Evolutionary conservation across 371 early-diverging fungal species (phyloP), one percentile per base, ranked within the genome.

Genomic region (Circinella minor): DNA sequence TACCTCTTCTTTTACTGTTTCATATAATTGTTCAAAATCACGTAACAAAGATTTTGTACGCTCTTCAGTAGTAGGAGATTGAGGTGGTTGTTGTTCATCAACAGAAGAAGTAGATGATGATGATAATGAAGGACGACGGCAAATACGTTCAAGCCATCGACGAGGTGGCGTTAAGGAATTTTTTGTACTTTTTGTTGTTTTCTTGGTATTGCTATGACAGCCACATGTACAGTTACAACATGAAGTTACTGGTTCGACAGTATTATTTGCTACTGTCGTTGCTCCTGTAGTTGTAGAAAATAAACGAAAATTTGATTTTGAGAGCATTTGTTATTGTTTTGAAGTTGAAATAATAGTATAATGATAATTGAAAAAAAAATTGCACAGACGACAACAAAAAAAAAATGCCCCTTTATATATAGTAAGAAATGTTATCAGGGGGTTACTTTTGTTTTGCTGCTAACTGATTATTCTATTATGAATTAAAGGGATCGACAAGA

Each of bases 1-100:
- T 47, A 67, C 67, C 59, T 67, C 67, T 61, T 67, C 67, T 60
- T 67, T 17, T 3, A 67, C 60, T 27, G 37, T 43, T 15, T 59
- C 13, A 36, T 60, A 60, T 17, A 67, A 20, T 10, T 49, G 67
- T n/a, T 67, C 20, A 34, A 36, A 67, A 5, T 67, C 65, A 34
- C 27, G 55, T 13, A 65, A 17, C 17, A 65, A 18, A 17, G 54
- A 36, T 27, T 27, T 8, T 38, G 47, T 54, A 20, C 51, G 49
- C 36, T 65, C 65, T 49, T 63, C 15, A 11, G 27, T 48, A 11
- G 64, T 20, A 27, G 36, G 48, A n/a, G 36, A 47, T 9, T 4
- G 54, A 59, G 34, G 47, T 27, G 34, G 36, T 39, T 37, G 15
- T 34, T 54, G 43, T 27, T 34, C 39, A 39, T 61, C n/a, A 17